These are phyloP conservation scores for Ustilago curta DNA, from an alignment of 1,284 basidiomycete species.

Conservation along the genomic window DNA sequence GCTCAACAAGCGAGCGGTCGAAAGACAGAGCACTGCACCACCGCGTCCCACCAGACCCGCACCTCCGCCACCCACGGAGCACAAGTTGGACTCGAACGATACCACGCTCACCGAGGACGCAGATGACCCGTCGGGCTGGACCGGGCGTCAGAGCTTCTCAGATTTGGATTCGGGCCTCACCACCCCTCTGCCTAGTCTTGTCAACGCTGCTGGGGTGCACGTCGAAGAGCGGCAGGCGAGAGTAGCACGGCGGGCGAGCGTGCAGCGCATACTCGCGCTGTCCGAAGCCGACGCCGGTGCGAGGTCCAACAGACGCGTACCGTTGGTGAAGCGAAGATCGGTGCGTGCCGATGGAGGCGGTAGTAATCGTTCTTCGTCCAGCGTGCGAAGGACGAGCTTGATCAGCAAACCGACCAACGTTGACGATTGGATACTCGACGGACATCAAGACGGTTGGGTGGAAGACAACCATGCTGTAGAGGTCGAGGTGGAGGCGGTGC, in stretches of 20 bases:
- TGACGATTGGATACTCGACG: slow-evolving; percentile 29
- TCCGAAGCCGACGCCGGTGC: slow-evolving; percentile 15
- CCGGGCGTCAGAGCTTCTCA: slow-evolving; percentile 19
- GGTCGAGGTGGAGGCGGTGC: slow-evolving; percentile 19
- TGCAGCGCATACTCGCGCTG: slow-evolving; percentile 36
- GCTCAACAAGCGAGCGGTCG: not conserved
- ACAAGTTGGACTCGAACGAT: not conserved
- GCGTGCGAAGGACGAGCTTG: slow-evolving; percentile 15
- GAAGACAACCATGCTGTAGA: slow-evolving; percentile 17
- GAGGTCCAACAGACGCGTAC: slow-evolving; percentile 15
- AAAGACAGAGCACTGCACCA: slow-evolving; percentile 9
- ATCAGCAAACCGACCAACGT: slow-evolving; percentile 7
- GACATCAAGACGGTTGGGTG: not conserved
- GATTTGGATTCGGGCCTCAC: slow-evolving; percentile 15
- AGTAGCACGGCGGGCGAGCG: slow-evolving; percentile 20
- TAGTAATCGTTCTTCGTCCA: slow-evolving; percentile 28
- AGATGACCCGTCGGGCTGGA: slow-evolving; percentile 20
- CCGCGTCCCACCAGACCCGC: slow-evolving; percentile 21
- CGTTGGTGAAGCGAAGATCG: slow-evolving; percentile 26
- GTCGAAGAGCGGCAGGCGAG: not conserved
- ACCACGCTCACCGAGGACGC: slow-evolving; percentile 22
- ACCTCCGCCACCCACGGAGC: not conserved
- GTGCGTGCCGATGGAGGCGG: not conserved
- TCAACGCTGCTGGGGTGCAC: not conserved
- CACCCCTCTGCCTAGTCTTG: slow-evolving; percentile 26